Conservation (phyloP, 129 eudicot genomes). For the Pittosporum tobira region DNA sequence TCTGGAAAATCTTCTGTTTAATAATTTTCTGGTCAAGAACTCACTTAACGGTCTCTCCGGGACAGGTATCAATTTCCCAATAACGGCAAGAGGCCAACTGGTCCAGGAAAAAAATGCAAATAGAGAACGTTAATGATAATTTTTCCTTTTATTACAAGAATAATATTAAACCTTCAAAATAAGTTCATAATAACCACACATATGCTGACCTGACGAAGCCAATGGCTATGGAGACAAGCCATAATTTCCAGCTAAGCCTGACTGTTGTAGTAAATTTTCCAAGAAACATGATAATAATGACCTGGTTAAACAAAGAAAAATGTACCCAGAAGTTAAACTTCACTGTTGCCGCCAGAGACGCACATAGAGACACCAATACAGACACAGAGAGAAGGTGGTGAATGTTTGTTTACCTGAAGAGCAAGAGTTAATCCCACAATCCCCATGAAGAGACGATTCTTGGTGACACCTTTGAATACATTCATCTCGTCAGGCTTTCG, state of each 20-base stretch:
- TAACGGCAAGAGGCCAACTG: conserved; percentile 55
- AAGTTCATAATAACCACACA: background rate
- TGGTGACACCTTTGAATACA: conserved; percentile 68
- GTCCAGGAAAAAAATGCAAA: background rate
- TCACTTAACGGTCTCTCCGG: conserved; percentile 35
- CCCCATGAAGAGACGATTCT: conserved; percentile 64
- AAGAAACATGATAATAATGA: conserved; percentile 63
- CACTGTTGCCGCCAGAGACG: background rate
- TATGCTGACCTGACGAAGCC: conserved; percentile 57
- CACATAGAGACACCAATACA: conserved; percentile 3
- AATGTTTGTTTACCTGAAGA: conserved; percentile 46
- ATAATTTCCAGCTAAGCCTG: conserved; percentile 71
- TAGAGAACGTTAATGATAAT: background rate
- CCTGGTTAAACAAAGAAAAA: conserved; percentile 23
- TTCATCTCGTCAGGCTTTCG: conserved; percentile 85
- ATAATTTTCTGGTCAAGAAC: conserved; percentile 19
- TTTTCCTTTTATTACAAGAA: too few species aligned
- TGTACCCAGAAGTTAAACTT: background rate
- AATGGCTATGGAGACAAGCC: conserved; percentile 65
- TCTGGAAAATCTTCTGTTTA: background rate
- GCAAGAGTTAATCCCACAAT: conserved; percentile 54
- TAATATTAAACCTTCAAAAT: too few species aligned
- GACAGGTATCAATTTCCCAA: conserved; percentile 52
- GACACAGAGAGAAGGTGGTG: background rate
- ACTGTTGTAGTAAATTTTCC: conserved; percentile 72